Evolutionary conservation across 1,139 yeast species (phyloP).

Genomic region (Chernovozyma sophiae-reginae): DNA sequence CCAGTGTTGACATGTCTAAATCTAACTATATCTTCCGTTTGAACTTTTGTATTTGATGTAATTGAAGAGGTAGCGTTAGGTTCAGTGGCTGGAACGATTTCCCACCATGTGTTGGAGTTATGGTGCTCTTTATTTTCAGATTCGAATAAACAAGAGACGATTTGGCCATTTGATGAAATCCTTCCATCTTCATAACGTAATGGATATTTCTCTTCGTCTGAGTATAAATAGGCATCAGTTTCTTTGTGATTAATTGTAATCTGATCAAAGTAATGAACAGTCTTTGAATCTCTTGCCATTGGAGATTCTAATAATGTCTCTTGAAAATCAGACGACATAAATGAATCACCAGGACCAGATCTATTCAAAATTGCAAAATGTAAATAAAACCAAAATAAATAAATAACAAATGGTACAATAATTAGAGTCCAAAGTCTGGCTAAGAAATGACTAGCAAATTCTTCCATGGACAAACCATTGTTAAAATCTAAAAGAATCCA

Average conservation of each 20-base stretch:
- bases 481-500: conserved; percentile 80
- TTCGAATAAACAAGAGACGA: conserved; percentile 67
- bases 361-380: conserved; percentile 77
- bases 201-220: conserved; percentile 74
- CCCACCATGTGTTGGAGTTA: conserved; percentile 74
- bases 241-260: conserved; percentile 75
- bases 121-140: conserved; percentile 21
- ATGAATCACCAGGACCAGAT: conserved; percentile 94
- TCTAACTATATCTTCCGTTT: conserved; percentile 68
- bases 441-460: conserved; percentile 63
- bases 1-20: conserved; percentile 79
- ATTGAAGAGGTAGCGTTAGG: conserved; percentile 25
- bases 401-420: conserved; percentile 75
- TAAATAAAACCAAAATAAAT: conserved; percentile 88
- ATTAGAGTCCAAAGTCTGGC: conserved; percentile 75
- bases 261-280: conserved; percentile 69
- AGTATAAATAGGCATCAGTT: conserved; percentile 74
- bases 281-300: conserved; percentile 65
- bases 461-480: conserved; percentile 60
- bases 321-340: conserved; percentile 92
- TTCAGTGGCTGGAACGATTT: conserved; percentile 60
- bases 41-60: conserved; percentile 20
- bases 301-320: conserved; percentile 85
- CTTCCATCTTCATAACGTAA: conserved; percentile 95
- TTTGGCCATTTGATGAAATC: conserved; percentile 92